Base-by-base conservation (phyloP, 2,329 filamentous ascomycete genomes). In the Paecilomyces formosus region DNA sequence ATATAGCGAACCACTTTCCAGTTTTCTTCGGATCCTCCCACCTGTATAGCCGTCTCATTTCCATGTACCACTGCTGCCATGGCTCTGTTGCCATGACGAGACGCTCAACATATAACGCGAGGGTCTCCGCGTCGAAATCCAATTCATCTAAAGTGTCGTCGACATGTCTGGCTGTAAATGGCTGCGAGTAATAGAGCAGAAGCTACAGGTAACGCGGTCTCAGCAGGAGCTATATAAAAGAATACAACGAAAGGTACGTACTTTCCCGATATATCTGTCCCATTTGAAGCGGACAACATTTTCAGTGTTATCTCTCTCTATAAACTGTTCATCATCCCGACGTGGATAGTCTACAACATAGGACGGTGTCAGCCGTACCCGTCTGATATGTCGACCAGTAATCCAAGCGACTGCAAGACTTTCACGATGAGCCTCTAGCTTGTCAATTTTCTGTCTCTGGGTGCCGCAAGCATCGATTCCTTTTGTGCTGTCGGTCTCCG, bases 51-150 rank as follows among this genome's bases (percentile, higher is more conserved):
- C 68, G 59, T 18, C 72, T 69, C 18, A 77, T 53, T 12, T 68
- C 61, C 58, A 74, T 63, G n/a, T 72, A 63, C 65, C 72, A 77
- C 22, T 70, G 60, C 59, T 78, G 74, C 73, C 72, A 77, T 13
- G 73, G 71, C 6, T 68, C 70, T 21, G 70, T 74, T n/a, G 71
- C 72, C 58, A 77, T 72, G 21, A 76, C 62, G 3, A 78, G 61
- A 18, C 75, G 70, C 58, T 77, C 73, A 22, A 74, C 54, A 50
- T 73, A 68, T 26, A 65, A 64, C n/a, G 68, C 64, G 3, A 74
- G 60, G 31, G 66, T 66, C 58, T 74, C 72, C 24, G 72, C 58
- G 53, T 75, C 72, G 57, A 75, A 74, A 1, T 68, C 69, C 21
- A 68, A 61, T 49, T 72, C 65, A 15, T 67, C 63, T 45, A 69